These are phyloP conservation scores for Macrophomina pseudophaseolina DNA, from an alignment of 2,329 filamentous ascomycete species.

Conservation along the genomic window DNA sequence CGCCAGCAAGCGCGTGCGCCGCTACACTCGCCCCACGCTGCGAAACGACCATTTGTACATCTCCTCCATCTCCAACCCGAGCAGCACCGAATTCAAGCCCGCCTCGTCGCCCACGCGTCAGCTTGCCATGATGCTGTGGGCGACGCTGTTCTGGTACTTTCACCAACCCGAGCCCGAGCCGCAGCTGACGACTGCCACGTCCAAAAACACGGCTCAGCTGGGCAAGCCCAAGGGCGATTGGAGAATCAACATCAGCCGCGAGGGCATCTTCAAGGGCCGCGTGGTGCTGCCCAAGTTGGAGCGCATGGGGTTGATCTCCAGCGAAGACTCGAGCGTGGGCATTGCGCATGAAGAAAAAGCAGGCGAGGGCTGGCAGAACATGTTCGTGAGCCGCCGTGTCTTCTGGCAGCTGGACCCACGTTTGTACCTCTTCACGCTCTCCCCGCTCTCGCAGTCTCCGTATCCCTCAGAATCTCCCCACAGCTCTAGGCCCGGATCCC, in stretches of 20 bases:
- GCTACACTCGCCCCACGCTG: constrained; percentile 77
- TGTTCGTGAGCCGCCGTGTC: constrained; percentile 79
- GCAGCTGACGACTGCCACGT: constrained; percentile 66
- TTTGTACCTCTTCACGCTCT: constrained; percentile 84
- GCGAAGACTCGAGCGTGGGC: constrained; percentile 76
- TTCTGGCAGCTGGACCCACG: constrained; percentile 94
- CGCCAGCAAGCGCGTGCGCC: constrained; percentile 53
- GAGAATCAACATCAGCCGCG: constrained; percentile 80
- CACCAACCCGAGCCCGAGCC: constrained; percentile 78
- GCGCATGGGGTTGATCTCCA: constrained; percentile 85
- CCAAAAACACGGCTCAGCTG: constrained; percentile 65
- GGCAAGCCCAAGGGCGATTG: constrained; percentile 85
- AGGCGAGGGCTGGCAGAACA: constrained; percentile 71
- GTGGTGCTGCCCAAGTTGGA: constrained; percentile 90
- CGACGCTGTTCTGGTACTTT: constrained; percentile 96
- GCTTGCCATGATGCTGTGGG: constrained; percentile 96
- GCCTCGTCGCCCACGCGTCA: constrained; percentile 81
- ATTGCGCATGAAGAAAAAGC: constrained; percentile 65
- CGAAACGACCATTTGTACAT: constrained; percentile 85
- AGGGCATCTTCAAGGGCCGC: constrained; percentile 84
- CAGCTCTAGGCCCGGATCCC: constrained; percentile 57
- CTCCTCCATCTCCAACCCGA: constrained; percentile 86
- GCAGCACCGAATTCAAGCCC: constrained; percentile 78
- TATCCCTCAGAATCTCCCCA: constrained; percentile 58
- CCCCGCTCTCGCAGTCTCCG: constrained; percentile 61